These are phyloP conservation scores for Phytopythium ostracodes DNA, from an alignment of 352 stramenopile genomes.

Conservation along the genomic window DNA sequence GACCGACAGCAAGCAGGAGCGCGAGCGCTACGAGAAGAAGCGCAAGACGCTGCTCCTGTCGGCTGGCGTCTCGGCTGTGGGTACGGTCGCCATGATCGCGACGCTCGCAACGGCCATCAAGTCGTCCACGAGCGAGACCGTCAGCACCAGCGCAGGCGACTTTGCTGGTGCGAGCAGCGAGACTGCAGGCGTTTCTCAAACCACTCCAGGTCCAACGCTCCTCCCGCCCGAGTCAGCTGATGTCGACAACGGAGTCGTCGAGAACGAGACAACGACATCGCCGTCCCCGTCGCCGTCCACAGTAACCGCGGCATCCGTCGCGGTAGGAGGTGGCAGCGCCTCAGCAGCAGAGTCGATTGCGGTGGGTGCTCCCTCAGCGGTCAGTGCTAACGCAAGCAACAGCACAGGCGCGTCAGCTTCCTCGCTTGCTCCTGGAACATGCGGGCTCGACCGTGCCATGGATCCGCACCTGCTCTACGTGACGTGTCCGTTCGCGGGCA, in stretches of 20 bases:
- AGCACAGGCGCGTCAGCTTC: background rate
- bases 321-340: background rate
- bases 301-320: background rate
- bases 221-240: background rate
- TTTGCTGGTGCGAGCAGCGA: background rate
- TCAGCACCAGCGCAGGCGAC: background rate
- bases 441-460: constrained; percentile 2
- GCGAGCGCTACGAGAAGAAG: constrained; percentile 2
- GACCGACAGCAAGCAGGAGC: background rate
- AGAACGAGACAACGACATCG: background rate
- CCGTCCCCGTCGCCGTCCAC: background rate
- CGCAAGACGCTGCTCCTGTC: constrained; percentile 9
- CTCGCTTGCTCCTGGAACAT: background rate
- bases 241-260: background rate
- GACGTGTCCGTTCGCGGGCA: constrained; percentile 6
- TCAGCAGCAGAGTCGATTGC: background rate
- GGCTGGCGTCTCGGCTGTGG: constrained; percentile 1
- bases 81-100: constrained; percentile 1
- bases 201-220: constrained; percentile 1
- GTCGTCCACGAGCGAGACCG: constrained; percentile 4
- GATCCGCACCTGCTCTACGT: constrained; percentile 6
- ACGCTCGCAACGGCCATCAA: constrained; percentile 8
- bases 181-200: background rate
- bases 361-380: background rate
- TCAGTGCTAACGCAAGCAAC: background rate